Evolutionary conservation across 2,329 filamentous ascomycete genomes (phyloP), one percentile per base, ranked within the genome.

Genomic region (Phialophora macrospora): DNA sequence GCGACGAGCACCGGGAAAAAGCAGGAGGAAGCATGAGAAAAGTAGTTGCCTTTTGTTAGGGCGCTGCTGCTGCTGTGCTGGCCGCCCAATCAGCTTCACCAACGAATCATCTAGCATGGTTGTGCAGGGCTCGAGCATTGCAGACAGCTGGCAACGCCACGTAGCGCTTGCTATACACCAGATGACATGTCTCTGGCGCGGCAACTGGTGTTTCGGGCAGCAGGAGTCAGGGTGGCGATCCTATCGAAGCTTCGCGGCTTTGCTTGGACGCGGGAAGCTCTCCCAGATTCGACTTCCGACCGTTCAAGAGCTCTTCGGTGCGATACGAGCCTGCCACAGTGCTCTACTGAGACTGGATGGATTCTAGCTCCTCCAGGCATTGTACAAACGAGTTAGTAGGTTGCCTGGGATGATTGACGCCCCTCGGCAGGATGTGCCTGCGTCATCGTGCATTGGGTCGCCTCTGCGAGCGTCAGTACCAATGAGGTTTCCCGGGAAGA

Each of bases 101-200:
- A 28, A 52, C 48, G 48, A 52, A 52, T 52, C 48, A 28, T 52
- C 20, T 52, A 22, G 22, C 48, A 26, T 52, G 4, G 48, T 0
- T 24, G 22, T 52, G 48, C 48, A 52, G 20, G 48, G 26, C 38
- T 14, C 22, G 48, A 17, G 9, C 48, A 52, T 28, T 22, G 26
- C 20, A 52, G 26, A 52, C 48, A 52, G 26, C 48, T 52, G 48
- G 20, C 48, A 52, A 52, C 48, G 48, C 48, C 48, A 52, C 48
- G 48, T 52, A 52, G 48, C 38, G 17, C 38, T 44, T 17, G 38
- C 38, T n/a, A 17, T 52, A 52, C 11, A 52, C 22, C 48, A 28
- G 9, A 52, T 52, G 48, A 52, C 26, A 28, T n/a, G 38, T 44
- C 20, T 52, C 48, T 24, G 6, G 26, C 48, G 11, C 11, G 22